Conservation (phyloP, 345 rosid genomes). For the Lenwebbia sp. region DNA sequence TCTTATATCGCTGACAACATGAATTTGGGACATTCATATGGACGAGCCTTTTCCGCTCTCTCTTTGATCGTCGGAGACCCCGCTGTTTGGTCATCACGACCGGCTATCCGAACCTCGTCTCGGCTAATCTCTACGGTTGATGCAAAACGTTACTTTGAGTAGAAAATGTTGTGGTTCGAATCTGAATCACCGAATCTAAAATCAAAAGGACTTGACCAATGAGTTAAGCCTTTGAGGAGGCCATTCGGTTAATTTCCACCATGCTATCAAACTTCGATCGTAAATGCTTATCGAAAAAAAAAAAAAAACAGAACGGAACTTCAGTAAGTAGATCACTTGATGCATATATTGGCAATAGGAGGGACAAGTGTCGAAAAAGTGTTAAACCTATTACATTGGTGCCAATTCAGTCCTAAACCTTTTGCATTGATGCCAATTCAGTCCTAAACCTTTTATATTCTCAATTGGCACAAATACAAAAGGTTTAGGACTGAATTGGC, state of each 20-base stretch:
- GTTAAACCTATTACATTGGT: too few relatives aligned
- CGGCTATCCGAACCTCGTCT: neutral
- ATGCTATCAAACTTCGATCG: neutral
- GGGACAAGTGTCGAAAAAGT: too few relatives aligned
- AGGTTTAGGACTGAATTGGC: too few relatives aligned
- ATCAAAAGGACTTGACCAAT: neutral
- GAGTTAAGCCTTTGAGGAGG: neutral
- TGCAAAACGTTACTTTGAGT: neutral
- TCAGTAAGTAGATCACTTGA: neutral
- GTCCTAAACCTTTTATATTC: too few relatives aligned
- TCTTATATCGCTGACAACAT: neutral
- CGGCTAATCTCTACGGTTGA: rapidly evolving
- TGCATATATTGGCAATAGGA: too few relatives aligned
- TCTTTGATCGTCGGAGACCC: neutral
- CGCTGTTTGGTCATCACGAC: neutral
- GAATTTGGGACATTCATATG: neutral
- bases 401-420: too few relatives aligned
- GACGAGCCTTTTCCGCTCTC: neutral
- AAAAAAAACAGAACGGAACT: neutral
- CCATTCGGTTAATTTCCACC: rapidly evolving
- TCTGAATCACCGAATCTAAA: neutral
- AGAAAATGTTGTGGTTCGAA: neutral
- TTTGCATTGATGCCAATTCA: too few relatives aligned
- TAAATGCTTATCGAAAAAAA: rapidly evolving
- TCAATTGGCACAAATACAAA: too few relatives aligned